phyloP scores from a whole-genome alignment of 495 filamentous ascomycete genomes.

The Apodospora peruviana region DNA sequence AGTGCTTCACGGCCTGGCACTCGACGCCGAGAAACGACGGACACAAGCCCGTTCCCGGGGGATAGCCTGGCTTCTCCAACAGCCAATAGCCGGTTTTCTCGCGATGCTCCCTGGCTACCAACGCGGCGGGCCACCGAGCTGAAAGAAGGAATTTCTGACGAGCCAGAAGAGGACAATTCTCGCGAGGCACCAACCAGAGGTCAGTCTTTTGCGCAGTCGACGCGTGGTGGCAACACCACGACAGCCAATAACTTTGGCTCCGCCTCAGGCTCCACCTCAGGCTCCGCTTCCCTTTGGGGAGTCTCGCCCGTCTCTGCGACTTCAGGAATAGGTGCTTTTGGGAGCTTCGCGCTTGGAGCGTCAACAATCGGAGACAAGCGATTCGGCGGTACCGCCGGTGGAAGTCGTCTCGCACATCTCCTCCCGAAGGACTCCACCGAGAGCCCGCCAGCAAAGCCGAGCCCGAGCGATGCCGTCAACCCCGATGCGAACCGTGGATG shows the following conservation, averaged over 20 bases:
- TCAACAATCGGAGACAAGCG: constrained; percentile 64
- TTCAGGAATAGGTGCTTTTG: constrained; percentile 78
- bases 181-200: constrained; percentile 28
- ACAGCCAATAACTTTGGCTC: constrained; percentile 34
- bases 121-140: constrained; percentile 66
- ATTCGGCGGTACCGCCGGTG: constrained; percentile 64
- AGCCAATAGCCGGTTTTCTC: constrained; percentile 39
- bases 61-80: constrained; percentile 44
- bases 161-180: constrained; percentile 35
- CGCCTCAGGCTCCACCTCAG: no score
- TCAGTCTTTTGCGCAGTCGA: constrained; percentile 52
- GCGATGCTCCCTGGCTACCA: constrained; percentile 54
- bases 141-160: constrained; percentile 43
- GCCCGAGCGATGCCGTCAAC: constrained; percentile 23
- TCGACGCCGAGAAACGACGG: constrained; percentile 82
- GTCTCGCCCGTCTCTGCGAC: constrained; percentile 40
- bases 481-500: constrained; percentile 34
- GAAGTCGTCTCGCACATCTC: constrained; percentile 78
- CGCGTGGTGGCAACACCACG: constrained; percentile 61
- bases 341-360: constrained; percentile 62
- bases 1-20: constrained; percentile 60
- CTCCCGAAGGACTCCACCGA: constrained; percentile 75
- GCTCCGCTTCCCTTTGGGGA: constrained; percentile 61
- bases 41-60: constrained; percentile 63
- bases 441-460: constrained; percentile 40